A percentile compares a stretch with the other conserved stretches of the same genome.
phyloP scores from a whole-genome alignment of 805 yeast species.

The Deakozyma indianensis region DNA sequence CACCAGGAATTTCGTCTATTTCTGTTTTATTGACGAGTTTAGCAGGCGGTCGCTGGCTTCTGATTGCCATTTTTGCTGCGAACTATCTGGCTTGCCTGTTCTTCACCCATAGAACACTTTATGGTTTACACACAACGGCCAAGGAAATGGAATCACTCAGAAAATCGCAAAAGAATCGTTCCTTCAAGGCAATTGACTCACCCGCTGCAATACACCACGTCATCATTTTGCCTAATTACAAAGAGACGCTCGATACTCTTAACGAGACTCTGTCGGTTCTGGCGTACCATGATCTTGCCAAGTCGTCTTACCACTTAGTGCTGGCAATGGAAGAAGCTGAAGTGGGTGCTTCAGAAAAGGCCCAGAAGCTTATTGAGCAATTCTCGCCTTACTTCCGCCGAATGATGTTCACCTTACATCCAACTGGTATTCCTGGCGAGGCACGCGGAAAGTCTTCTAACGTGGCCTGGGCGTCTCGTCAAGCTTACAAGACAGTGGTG shows the following conservation, averaged over 20 bases:
- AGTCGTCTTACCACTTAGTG: conserved; percentile 6
- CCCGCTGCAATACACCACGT: conserved; percentile 5
- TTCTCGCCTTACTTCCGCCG: conserved; percentile 5
- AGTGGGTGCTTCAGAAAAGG: conserved; percentile 5
- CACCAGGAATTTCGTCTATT: neutral
- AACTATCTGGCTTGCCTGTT: neutral
- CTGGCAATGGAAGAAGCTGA: conserved; percentile 10
- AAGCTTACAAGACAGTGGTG: neutral
- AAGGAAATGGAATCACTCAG: neutral
- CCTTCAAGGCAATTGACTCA: neutral
- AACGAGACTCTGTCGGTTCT: conserved; percentile 10
- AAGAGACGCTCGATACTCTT: conserved; percentile 8
- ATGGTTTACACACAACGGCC: neutral
- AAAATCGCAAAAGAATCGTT: neutral
- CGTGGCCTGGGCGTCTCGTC: conserved; percentile 11
- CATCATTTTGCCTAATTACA: conserved; percentile 9
- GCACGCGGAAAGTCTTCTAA: conserved; percentile 12
- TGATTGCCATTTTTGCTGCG: neutral
- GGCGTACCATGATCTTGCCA: conserved; percentile 8
- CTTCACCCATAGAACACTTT: neutral
- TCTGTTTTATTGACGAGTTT: neutral
- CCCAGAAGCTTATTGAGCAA: conserved; percentile 3
- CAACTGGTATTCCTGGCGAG: conserved; percentile 8
- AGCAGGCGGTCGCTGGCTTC: neutral
- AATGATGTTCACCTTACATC: conserved; percentile 9